Conservation (phyloP, 495 filamentous ascomycete species). For the Penicilliopsis zonata region DNA sequence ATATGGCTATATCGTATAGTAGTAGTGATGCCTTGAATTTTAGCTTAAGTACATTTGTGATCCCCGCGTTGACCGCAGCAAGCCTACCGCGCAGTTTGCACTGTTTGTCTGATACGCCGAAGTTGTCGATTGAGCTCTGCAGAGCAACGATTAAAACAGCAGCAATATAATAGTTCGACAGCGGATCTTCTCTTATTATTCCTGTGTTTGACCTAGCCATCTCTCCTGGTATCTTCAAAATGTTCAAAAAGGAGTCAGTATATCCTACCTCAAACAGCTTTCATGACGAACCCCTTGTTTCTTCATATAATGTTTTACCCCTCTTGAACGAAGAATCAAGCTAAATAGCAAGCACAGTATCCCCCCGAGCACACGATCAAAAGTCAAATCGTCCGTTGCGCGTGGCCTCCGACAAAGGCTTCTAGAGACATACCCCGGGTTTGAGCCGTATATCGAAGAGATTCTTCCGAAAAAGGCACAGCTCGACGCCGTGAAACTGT, state of each 20-base stretch:
- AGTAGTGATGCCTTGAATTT: not conserved
- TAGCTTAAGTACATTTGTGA: not conserved
- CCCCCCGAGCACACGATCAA: slow-evolving; percentile 68
- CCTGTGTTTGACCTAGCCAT: not conserved
- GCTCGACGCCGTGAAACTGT: slow-evolving; percentile 81
- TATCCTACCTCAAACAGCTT: not conserved
- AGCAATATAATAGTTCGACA: not conserved
- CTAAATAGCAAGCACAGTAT: slow-evolving; percentile 39
- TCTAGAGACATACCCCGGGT: slow-evolving; percentile 71
- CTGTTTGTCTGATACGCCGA: not conserved
- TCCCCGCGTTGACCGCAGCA: slow-evolving; percentile 7
- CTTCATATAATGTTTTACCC: slow-evolving; percentile 1
- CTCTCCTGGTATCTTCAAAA: slow-evolving; percentile 19
- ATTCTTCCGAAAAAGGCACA: slow-evolving; percentile 94
- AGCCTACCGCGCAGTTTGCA: slow-evolving; percentile 3
- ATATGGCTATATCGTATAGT: not conserved
- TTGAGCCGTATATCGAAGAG: slow-evolving; percentile 83
- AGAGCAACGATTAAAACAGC: not conserved
- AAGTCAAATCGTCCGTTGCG: slow-evolving; percentile 95
- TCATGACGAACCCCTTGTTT: too few relatives aligned
- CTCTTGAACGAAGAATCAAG: slow-evolving; percentile 1
- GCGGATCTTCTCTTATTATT: not conserved
- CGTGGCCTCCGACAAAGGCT: slow-evolving; percentile 72
- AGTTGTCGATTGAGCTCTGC: not conserved
- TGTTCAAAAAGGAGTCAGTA: slow-evolving; percentile 89